Percentiles rank a stretch among this genome's conserved stretches.
Evolutionary conservation across 2,329 filamentous ascomycete genomes (phyloP).

Genomic region (Saccharata proteae): DNA sequence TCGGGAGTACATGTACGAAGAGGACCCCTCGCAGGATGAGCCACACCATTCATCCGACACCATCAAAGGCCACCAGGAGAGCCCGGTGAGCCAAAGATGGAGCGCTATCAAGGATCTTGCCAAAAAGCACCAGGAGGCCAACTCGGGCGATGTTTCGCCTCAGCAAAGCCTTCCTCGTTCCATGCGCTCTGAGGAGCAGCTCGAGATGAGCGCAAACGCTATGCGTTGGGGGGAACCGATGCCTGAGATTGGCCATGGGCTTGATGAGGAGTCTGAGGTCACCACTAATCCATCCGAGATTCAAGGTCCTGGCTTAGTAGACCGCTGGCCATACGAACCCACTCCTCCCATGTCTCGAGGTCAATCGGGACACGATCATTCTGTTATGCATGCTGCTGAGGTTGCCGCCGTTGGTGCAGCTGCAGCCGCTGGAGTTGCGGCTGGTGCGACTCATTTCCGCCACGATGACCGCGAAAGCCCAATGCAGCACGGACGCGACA

Average conservation of each 20-base stretch:
- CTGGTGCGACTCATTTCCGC: slow-evolving; percentile 28
- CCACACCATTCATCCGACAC: too few species aligned
- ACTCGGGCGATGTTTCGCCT: slow-evolving; percentile 36
- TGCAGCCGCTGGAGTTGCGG: slow-evolving; percentile 42
- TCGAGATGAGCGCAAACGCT: slow-evolving; percentile 56
- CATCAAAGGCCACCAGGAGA: slow-evolving; percentile 14
- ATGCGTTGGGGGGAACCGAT: slow-evolving; percentile 58
- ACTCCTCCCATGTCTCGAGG: slow-evolving; percentile 33
- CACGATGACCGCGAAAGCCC: slow-evolving; percentile 16
- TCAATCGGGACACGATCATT: too few species aligned
- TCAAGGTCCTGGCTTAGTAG: slow-evolving; percentile 51
- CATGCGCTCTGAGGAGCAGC: slow-evolving; percentile 23
- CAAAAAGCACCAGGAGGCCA: slow-evolving; percentile 16
- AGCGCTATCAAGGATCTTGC: slow-evolving; percentile 27
- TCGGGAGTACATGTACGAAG: slow-evolving; percentile 1
- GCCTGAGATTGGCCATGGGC: slow-evolving; percentile 61
- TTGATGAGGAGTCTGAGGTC: slow-evolving; percentile 50
- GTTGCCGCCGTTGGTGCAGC: slow-evolving; percentile 39
- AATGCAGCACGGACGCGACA: slow-evolving; percentile 16
- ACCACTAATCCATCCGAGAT: slow-evolving; percentile 79
- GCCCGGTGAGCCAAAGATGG: slow-evolving; percentile 22
- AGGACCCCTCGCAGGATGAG: slow-evolving; percentile 13
- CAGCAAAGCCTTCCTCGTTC: slow-evolving; percentile 43
- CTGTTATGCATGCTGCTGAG: slow-evolving; percentile 14
- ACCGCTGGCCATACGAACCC: slow-evolving; percentile 44